Conservation (phyloP, 202 grass and related monocot species). For the Zizania palustris region DNA sequence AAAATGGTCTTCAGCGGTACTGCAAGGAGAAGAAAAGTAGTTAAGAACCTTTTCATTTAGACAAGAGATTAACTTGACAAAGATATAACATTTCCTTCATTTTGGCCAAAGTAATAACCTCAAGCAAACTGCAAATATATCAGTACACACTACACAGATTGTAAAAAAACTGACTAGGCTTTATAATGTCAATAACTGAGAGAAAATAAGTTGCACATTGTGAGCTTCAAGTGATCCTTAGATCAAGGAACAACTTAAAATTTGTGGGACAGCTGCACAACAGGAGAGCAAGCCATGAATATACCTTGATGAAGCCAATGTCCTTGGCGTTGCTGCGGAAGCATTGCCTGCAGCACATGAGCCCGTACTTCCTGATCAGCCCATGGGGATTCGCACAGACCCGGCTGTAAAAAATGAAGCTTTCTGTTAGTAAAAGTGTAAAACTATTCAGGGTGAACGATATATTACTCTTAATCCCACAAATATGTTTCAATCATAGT, state of each 20-base stretch:
- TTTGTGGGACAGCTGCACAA: not conserved
- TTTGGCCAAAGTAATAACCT: not conserved
- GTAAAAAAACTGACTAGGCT: no score
- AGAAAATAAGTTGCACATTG: not conserved
- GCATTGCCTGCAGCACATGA: constrained; percentile 94
- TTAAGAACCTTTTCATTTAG: no score
- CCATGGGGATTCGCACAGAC: constrained; percentile 84
- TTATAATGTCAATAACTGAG: not conserved
- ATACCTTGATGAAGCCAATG: constrained; percentile 98
- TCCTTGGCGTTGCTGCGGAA: constrained; percentile 88
- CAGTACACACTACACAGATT: not conserved
- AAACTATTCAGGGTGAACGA: no score
- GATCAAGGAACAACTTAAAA: not conserved
- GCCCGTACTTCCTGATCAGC: constrained; percentile 87
- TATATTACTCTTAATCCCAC: not conserved
- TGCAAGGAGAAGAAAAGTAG: constrained; percentile 22
- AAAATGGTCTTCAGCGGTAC: constrained; percentile 50
- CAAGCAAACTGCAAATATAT: no score
- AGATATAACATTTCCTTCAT: no score
- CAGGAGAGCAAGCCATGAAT: not conserved
- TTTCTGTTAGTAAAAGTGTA: not conserved
- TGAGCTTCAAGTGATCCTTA: not conserved
- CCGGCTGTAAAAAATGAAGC: constrained; percentile 49
- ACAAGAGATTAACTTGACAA: no score
- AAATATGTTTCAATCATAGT: not conserved